These are phyloP conservation scores for Hemerocallis citrina DNA, from an alignment of 106 monocot species.

Conservation along the genomic window DNA sequence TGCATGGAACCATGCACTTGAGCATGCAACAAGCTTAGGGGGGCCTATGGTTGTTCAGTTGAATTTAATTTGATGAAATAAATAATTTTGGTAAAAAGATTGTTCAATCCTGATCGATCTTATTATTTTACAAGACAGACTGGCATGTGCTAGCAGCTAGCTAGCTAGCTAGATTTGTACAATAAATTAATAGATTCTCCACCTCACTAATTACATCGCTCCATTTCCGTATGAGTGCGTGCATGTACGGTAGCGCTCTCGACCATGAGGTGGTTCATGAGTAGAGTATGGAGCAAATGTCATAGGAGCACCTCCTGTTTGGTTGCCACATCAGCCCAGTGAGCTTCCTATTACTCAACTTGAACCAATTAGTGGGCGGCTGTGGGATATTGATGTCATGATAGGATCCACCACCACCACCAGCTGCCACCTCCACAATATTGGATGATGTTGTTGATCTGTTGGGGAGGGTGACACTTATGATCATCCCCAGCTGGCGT, in stretches of 20 bases:
- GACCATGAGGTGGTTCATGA: background rate
- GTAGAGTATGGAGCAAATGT: constrained; percentile 16
- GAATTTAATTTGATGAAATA: no score
- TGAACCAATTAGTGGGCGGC: constrained; percentile 14
- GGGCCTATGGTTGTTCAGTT: no score
- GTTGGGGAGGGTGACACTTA: no score
- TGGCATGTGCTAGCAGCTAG: no score
- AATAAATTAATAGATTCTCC: background rate
- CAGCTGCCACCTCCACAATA: no score
- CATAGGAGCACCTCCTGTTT: constrained; percentile 35
- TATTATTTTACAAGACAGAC: no score
- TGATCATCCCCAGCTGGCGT: constrained; percentile 47
- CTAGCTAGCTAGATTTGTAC: background rate
- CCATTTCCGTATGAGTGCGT: background rate
- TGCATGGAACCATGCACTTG: no score
- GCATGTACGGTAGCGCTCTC: background rate
- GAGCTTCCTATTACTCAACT: constrained; percentile 49
- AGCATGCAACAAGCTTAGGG: no score
- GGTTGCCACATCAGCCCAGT: constrained; percentile 32
- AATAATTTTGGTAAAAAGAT: no score
- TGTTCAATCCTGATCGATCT: no score
- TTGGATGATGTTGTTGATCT: constrained; percentile 12
- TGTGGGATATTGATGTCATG: no score
- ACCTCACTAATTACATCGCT: background rate
- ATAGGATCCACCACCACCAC: background rate